Percentiles rank a stretch among this genome's conserved stretches.
phyloP scores from a whole-genome alignment of 176 grass and related monocot species.

The Aegilops speltoides region DNA sequence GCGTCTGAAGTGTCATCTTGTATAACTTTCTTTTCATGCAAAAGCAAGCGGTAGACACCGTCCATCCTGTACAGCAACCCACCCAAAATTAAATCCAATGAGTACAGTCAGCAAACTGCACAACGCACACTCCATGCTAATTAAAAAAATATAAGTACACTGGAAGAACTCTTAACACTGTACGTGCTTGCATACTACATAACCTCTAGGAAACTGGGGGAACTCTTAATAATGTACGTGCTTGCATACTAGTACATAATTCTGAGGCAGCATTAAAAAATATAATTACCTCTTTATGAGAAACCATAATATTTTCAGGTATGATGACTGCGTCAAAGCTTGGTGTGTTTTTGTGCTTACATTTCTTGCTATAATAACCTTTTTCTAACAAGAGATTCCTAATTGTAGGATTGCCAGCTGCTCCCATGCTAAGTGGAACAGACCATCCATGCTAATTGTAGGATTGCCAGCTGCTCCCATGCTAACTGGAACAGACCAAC shows the following conservation, averaged over 20 bases:
- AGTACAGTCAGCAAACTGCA: neutral
- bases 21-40: conserved; percentile 75
- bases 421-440: neutral
- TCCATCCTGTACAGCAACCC: conserved; percentile 67
- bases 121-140: neutral
- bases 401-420: neutral
- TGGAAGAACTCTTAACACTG: neutral
- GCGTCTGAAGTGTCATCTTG: conserved; percentile 44
- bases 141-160: too few species aligned
- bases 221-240: neutral
- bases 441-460: neutral
- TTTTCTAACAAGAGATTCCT: neutral
- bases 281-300: neutral
- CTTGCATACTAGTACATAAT: neutral
- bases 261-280: neutral
- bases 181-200: neutral
- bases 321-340: neutral
- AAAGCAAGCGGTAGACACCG: conserved; percentile 62
- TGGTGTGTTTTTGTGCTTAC: neutral
- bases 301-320: neutral
- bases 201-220: neutral
- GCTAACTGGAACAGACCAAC: neutral
- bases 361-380: neutral
- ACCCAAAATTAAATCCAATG: conserved; percentile 4
- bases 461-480: neutral